Percentiles rank a stretch among this genome's conserved stretches.
phyloP scores from a whole-genome alignment of 352 stramenopile species.

The Aphanomyces cochlioides region DNA sequence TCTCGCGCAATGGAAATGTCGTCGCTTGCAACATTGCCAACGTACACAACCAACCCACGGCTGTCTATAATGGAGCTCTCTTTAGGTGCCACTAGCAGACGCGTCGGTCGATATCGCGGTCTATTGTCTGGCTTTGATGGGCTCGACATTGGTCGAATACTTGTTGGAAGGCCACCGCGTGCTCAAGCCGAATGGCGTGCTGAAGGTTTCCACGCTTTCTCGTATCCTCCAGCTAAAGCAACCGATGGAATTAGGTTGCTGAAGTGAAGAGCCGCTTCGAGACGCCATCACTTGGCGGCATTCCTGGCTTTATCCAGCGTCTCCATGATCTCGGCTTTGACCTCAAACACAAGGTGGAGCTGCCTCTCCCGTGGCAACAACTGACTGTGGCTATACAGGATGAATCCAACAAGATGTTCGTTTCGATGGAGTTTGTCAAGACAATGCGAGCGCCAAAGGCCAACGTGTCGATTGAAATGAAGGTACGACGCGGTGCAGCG shows the following conservation, averaged over 20 bases:
- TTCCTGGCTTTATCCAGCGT: conserved; percentile 30
- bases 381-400: conserved; percentile 32
- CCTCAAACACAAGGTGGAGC: conserved; percentile 38
- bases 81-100: conserved; percentile 88
- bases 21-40: conserved; percentile 97
- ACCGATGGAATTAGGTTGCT: conserved; percentile 34
- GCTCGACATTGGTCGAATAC: conserved; percentile 96
- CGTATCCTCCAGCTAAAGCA: not conserved
- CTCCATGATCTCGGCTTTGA: not conserved
- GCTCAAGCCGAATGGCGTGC: conserved; percentile 87
- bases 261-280: conserved; percentile 85
- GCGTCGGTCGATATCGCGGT: conserved; percentile 92
- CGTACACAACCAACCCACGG: conserved; percentile 35
- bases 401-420: conserved; percentile 84
- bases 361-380: not conserved
- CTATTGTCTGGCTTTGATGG: conserved; percentile 98
- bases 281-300: conserved; percentile 57
- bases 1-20: conserved; percentile 87
- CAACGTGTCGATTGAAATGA: conserved; percentile 60
- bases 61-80: conserved; percentile 1
- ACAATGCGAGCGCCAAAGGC: conserved; percentile 44
- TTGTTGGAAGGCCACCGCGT: conserved; percentile 94
- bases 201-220: conserved; percentile 48
- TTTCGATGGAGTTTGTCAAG: conserved; percentile 80
- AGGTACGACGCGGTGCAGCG: conserved; percentile 29